phyloP scores from a whole-genome alignment of 176 grass and related monocot genomes.

The Cenchrus fungigraminus region DNA sequence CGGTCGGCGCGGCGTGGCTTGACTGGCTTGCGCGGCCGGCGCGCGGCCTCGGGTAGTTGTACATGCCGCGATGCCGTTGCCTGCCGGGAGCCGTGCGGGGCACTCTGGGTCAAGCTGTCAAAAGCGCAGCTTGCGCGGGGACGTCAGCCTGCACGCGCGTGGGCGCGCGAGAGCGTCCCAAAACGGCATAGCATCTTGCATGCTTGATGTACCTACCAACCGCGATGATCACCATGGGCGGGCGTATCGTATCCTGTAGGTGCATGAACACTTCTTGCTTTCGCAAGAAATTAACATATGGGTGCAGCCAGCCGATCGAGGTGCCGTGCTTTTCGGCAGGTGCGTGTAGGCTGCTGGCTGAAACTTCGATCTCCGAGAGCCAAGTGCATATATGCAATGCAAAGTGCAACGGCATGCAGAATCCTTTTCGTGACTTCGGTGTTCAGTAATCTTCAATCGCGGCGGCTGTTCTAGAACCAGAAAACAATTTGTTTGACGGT shows the following conservation, averaged over 20 bases:
- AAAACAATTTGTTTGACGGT: background rate
- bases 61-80: background rate
- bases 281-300: constrained; percentile 16
- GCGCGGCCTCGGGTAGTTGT: no score
- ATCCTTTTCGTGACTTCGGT: background rate
- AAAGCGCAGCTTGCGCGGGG: background rate
- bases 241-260: background rate
- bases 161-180: background rate
- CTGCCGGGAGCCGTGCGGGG: constrained; percentile 8
- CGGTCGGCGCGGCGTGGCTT: background rate
- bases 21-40: background rate
- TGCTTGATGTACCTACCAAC: no score
- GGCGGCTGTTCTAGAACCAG: background rate
- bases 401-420: background rate
- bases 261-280: constrained; percentile 18
- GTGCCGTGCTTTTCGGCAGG: background rate
- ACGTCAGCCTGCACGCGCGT: constrained; percentile 3
- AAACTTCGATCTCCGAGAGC: background rate
- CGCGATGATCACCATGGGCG: background rate
- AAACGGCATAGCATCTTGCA: constrained; percentile 35
- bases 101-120: background rate
- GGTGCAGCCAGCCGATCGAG: background rate
- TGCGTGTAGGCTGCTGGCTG: background rate
- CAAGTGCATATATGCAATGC: background rate
- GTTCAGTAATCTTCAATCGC: background rate